A percentile compares a stretch with the other conserved stretches of the same genome.
phyloP scores from a whole-genome alignment of 139 green algal genomes.

The Axilococcus clingmanii region DNA sequence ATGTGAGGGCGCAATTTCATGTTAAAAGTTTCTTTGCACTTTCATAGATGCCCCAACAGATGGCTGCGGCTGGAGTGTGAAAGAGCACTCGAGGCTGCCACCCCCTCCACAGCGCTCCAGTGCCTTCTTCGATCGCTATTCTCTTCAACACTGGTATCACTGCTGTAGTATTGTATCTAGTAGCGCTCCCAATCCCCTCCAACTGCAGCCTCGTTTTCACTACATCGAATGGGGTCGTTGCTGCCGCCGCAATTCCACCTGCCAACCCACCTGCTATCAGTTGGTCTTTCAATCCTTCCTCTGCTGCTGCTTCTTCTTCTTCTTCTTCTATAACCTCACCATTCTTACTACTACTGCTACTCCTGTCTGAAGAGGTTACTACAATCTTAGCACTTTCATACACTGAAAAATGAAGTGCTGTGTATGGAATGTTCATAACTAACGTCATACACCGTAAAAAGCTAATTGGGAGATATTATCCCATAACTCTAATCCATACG shows the following conservation, averaged over 20 bases:
- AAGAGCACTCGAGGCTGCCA: constrained; percentile 84
- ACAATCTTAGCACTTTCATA: constrained; percentile 92
- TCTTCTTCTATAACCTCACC: too few relatives aligned
- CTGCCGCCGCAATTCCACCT: constrained; percentile 57
- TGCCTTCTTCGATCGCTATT: constrained; percentile 77
- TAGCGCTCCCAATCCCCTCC: constrained; percentile 46
- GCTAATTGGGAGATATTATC: too few relatives aligned
- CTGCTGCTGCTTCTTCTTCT: too few relatives aligned
- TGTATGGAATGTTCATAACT: constrained; percentile 96
- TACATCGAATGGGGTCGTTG: constrained; percentile 81
- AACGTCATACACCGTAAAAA: too few relatives aligned
- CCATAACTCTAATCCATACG: too few relatives aligned
- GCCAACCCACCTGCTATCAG: constrained; percentile 63
- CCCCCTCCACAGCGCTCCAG: constrained; percentile 61
- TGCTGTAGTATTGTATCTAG: constrained; percentile 39
- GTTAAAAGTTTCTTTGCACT: too few relatives aligned
- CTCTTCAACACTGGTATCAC: constrained; percentile 46
- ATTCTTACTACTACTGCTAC: too few relatives aligned
- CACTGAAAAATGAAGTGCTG: constrained; percentile 80
- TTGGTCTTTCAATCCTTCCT: constrained; percentile 29
- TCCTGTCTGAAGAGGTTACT: too few relatives aligned
- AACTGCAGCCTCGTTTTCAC: constrained; percentile 91
- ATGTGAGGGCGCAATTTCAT: too few relatives aligned
- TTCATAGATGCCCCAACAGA: constrained; percentile 96
- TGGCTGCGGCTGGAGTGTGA: constrained; percentile 78